A percentile compares a stretch with the other conserved stretches of the same genome.
These are phyloP conservation scores for Colletotrichum paranaense DNA, from an alignment of 2,329 filamentous ascomycete genomes.

Conservation along the genomic window DNA sequence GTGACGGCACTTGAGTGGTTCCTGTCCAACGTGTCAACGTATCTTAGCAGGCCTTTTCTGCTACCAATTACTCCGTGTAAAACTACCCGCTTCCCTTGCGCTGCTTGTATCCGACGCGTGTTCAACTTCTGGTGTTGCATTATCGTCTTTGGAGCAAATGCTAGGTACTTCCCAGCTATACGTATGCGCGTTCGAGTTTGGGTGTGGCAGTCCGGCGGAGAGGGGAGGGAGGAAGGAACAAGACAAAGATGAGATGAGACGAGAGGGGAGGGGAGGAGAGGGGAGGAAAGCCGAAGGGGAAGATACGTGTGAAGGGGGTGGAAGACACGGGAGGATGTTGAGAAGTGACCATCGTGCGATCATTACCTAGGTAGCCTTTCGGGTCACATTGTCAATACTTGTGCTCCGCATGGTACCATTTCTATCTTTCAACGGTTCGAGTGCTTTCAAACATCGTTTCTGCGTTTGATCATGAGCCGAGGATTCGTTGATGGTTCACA, in stretches of 20 bases:
- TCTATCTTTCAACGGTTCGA: not conserved
- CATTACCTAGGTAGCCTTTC: not conserved
- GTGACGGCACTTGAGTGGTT: conserved; percentile 23
- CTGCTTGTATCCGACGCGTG: conserved; percentile 2
- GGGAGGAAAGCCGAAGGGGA: not conserved
- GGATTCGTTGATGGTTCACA: not conserved
- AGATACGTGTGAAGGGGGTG: not conserved
- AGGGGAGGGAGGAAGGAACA: conserved; percentile 14
- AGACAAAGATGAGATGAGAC: not conserved
- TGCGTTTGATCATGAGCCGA: not conserved
- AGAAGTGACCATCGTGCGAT: not conserved
- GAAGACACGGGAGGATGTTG: not conserved
- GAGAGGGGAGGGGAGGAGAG: not conserved
- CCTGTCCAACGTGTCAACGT: not conserved
- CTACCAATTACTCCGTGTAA: too few species aligned
- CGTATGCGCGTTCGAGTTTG: conserved; percentile 10
- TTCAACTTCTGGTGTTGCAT: not conserved
- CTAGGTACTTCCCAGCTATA: conserved; percentile 16
- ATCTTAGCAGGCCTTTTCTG: conserved; percentile 1
- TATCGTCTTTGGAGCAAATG: not conserved
- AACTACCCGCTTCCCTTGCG: too few species aligned
- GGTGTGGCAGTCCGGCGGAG: conserved; percentile 19
- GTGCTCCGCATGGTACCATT: not conserved
- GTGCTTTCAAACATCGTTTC: not conserved
- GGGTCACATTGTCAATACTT: not conserved